Base-by-base conservation (phyloP, 352 stramenopile species). In the Pythium oligandrum region DNA sequence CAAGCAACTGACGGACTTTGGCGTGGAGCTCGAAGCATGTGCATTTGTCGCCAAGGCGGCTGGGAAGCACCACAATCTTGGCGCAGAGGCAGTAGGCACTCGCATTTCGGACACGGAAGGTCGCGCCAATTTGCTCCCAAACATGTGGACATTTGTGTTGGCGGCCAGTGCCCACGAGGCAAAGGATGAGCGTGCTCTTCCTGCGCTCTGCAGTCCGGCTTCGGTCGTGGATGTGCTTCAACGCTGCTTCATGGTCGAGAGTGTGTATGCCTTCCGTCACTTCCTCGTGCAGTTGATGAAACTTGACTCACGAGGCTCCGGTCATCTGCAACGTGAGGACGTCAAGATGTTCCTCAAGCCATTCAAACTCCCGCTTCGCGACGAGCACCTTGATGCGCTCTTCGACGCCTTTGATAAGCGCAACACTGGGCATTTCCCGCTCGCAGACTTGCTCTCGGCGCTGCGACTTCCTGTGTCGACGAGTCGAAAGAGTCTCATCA, bases 1-100 rank as follows among this genome's bases (percentile, higher is more conserved):
- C 65, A 85, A 78, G 31, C 73, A 88, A 50, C 76, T 78, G 12
- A 93, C 82, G 1, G 78, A 94, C 47, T 94, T 90, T 57, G 84
- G 84, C 11, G 54, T 83, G 26, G 84, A 94, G 70, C 68, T 87
- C n/a, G 84, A 94, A 56, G 64, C 88, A 9, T 86, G 70, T 46
- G 68, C 62, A 11, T 48, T 78, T 17, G 67, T 56, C 1, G 65
- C 64, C 3, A 78, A 83, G 63, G 64, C 51, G 5, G 51, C 77
- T 4, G 82, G 78, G 33, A 93, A 90, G 57, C 64, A 71, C 32
- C 78, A 91, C 73, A 77, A 93, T 52, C 70, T 94, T 1, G 68
- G 56, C 26, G 76, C 67, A 2, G 84, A 94, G 50, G 67, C 53
- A 4, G 40, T 71, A 0, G 84, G 84, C 34, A 75, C 60, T 0